Base-by-base conservation (phyloP, 768 basidiomycete genomes). In the Auricularia auricula-judae region DNA sequence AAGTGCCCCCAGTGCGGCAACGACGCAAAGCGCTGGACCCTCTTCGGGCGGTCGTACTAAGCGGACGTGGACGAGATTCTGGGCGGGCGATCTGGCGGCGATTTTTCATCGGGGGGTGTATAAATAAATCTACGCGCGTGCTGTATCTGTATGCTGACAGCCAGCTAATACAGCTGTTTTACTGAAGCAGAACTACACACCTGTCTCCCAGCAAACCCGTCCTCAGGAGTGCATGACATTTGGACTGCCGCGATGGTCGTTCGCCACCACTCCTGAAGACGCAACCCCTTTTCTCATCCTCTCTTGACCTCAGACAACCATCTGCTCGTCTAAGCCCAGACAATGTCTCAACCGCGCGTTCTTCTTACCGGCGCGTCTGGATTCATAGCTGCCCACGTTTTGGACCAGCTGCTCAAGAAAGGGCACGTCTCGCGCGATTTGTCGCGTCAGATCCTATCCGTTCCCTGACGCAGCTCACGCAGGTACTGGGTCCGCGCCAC, bases 1-100 rank as follows among this genome's bases (percentile, higher is more conserved):
- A 93, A 89, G 72, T 99, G 97, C 75, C 83, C 91, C 63, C 91
- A 84, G 12, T 99, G 97, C 74, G 90, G 88, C 36, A 79, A 82
- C 67, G 86, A 90, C 70, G 91, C 94, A 64, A 98, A 97, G 79
- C 83, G 90, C 70, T 98, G 94, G 94, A 95, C 95, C 68, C 80
- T 99, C 83, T 99, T 98, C 76, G 97, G 97, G 44, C 81, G 92
- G 69, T 89, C 88, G 23, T 93, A 92, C 72, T 93, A 68, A 53
- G 34, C 18, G 56, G 59, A 7, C 14, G 47, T 51, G 47, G 21
- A 51, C 47, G 47, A 51, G 43, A 11, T 11, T 44, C 21, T 10
- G 47, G 61, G 35, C 39, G 35, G 36, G 12, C 18, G 39, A 39
- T 1, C 10, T 16, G 16, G 35, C 23, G 5, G 18, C 61, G 35